A percentile compares a stretch with the other conserved stretches of the same genome.
These are phyloP conservation scores for Zoysia matrella DNA, from an alignment of 202 grass and related monocot species.

Conservation along the genomic window DNA sequence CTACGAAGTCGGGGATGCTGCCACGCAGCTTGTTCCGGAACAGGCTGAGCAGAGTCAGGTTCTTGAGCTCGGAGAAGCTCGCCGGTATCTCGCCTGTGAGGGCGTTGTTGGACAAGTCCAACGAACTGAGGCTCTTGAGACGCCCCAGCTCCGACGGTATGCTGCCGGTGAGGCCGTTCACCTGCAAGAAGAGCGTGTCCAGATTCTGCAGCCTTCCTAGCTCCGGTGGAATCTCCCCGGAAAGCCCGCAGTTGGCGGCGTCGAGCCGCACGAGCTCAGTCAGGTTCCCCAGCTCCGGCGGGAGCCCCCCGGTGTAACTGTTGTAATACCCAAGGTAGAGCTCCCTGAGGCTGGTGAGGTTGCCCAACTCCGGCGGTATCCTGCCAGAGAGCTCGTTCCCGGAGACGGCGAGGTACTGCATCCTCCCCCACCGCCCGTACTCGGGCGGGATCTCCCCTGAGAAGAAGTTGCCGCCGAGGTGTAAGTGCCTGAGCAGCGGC, in stretches of 20 bases:
- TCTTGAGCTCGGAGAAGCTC: constrained; percentile 76
- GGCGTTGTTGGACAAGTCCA: constrained; percentile 94
- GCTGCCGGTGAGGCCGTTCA: constrained; percentile 72
- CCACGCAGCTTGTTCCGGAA: constrained; percentile 93
- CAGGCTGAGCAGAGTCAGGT: constrained; percentile 93
- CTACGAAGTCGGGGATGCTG: constrained; percentile 85
- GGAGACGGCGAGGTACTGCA: constrained; percentile 91
- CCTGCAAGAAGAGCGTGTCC: constrained; percentile 93
- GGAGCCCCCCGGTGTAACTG: constrained; percentile 68
- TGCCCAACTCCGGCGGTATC: constrained; percentile 78
- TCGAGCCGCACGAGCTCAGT: constrained; percentile 72
- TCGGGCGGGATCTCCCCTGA: constrained; percentile 84
- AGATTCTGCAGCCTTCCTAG: constrained; percentile 73
- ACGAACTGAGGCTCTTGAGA: constrained; percentile 74
- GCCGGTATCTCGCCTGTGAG: constrained; percentile 79
- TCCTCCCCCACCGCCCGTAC: constrained; percentile 57
- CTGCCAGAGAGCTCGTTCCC: constrained; percentile 86
- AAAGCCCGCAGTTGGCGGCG: constrained; percentile 91
- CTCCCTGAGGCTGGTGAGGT: constrained; percentile 77
- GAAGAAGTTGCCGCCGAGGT: constrained; percentile 99
- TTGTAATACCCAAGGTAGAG: constrained; percentile 98
- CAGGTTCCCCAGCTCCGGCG: constrained; percentile 87
- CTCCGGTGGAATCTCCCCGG: constrained; percentile 74
- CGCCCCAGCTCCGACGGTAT: constrained; percentile 68
- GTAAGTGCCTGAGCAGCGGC: constrained; percentile 74